Evolutionary conservation across 768 basidiomycete genomes (phyloP).

Genomic region (Butyriboletus loyo): DNA sequence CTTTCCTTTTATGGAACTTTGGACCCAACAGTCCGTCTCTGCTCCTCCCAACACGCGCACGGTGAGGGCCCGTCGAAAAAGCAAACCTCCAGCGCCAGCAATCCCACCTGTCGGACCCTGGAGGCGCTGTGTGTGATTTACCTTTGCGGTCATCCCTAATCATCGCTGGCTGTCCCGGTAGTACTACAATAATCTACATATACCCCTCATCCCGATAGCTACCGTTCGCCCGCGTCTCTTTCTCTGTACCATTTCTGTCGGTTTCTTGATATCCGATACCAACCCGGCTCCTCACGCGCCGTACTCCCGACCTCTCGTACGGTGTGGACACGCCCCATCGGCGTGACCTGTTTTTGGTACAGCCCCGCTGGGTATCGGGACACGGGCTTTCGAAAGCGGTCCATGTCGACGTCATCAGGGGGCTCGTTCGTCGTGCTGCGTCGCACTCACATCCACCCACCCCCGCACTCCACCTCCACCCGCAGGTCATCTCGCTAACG

Average conservation of each 20-base stretch:
- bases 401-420: constrained; percentile 24
- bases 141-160: constrained; percentile 13
- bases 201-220: constrained; percentile 1
- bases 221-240: neutral
- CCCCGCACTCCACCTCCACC: constrained; percentile 14
- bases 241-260: constrained; percentile 4
- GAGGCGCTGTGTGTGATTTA: too few relatives aligned
- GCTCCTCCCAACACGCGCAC: constrained; percentile 5
- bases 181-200: too few relatives aligned
- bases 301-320: neutral
- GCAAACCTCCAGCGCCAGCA: neutral
- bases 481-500: too few relatives aligned
- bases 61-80: neutral
- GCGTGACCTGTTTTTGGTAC: neutral
- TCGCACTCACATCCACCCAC: neutral
- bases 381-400: neutral
- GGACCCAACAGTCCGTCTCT: constrained; percentile 21
- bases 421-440: neutral
- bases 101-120: too few relatives aligned
- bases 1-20: constrained; percentile 24
- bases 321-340: neutral
- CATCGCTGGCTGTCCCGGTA: neutral
- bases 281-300: constrained; percentile 9
- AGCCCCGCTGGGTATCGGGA: constrained; percentile 6
- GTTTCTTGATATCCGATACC: constrained; percentile 5